Percentiles rank a stretch among this genome's conserved stretches.
Evolutionary conservation across 257 asterid genomes (phyloP).

Genomic region (Nicotiana otophora): DNA sequence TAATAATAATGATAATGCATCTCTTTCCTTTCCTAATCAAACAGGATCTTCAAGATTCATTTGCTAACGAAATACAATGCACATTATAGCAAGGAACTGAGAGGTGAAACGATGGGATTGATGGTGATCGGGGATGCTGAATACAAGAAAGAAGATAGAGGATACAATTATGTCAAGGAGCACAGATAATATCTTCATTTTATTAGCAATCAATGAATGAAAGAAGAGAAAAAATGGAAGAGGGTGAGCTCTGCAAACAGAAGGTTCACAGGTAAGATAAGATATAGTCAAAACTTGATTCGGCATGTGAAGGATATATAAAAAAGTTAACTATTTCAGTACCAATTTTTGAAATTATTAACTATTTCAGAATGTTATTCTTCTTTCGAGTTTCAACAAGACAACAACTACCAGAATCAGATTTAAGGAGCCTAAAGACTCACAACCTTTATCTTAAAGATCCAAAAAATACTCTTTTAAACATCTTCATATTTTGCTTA

Average conservation of each 20-base stretch:
- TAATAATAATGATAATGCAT: not conserved
- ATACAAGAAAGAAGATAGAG: constrained; percentile 3
- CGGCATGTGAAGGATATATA: too few species aligned
- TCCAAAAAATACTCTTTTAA: not conserved
- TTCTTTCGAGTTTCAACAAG: not conserved
- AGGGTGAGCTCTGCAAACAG: not conserved
- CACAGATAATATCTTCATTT: not conserved
- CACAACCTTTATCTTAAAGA: not conserved
- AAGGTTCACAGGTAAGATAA: not conserved
- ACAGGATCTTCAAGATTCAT: not conserved
- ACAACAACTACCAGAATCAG: not conserved
- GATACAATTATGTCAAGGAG: not conserved
- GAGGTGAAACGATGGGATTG: not conserved
- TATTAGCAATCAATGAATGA: not conserved
- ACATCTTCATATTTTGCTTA: not conserved
- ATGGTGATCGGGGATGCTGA: not conserved
- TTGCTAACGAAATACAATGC: constrained; percentile 1
- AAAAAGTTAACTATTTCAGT: not conserved
- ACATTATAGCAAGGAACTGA: constrained; percentile 4
- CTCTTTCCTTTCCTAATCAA: not conserved
- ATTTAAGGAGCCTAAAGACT: not conserved
- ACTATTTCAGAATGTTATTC: not conserved
- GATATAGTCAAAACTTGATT: not conserved
- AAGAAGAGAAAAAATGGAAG: not conserved
- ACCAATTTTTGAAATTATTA: not conserved